These are phyloP conservation scores for Rauvolfia tetraphylla DNA, from an alignment of 257 asterid species.

Conservation along the genomic window DNA sequence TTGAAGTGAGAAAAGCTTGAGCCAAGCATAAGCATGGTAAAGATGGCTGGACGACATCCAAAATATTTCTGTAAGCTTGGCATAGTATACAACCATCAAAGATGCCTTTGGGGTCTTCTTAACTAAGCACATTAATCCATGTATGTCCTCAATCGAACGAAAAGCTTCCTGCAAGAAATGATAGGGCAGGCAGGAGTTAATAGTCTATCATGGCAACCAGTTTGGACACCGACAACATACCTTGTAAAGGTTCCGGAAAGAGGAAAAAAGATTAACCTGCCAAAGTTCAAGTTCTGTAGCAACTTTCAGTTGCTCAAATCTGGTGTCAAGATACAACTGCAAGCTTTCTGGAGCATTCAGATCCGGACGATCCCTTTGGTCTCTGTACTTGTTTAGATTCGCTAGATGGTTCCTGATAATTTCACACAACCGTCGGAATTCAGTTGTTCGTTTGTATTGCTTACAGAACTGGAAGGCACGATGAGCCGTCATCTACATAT, in stretches of 20 bases:
- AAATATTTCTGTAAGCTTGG: slow-evolving; percentile 83
- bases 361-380: slow-evolving; percentile 95
- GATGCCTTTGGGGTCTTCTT: slow-evolving; percentile 85
- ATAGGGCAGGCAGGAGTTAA: neutral
- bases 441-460: slow-evolving; percentile 89
- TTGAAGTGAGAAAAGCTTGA: slow-evolving; percentile 84
- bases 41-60: slow-evolving; percentile 88
- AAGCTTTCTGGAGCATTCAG: slow-evolving; percentile 81
- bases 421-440: slow-evolving; percentile 85
- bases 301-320: slow-evolving; percentile 91
- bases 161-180: slow-evolving; percentile 70
- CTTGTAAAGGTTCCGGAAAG: neutral
- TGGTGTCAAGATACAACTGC: slow-evolving; percentile 84
- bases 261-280: slow-evolving; percentile 60
- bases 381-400: slow-evolving; percentile 85
- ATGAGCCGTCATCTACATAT: slow-evolving; percentile 84
- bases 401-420: slow-evolving; percentile 86
- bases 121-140: slow-evolving; percentile 83
- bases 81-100: slow-evolving; percentile 75
- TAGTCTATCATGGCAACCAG: neutral
- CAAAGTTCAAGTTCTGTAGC: slow-evolving; percentile 92
- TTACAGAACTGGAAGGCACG: slow-evolving; percentile 97
- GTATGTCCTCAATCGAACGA: slow-evolving; percentile 84
- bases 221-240: neutral
- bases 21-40: slow-evolving; percentile 97